Base-by-base conservation (phyloP, 192 early-diverging fungal species). In the Umbelopsis vinacea region DNA sequence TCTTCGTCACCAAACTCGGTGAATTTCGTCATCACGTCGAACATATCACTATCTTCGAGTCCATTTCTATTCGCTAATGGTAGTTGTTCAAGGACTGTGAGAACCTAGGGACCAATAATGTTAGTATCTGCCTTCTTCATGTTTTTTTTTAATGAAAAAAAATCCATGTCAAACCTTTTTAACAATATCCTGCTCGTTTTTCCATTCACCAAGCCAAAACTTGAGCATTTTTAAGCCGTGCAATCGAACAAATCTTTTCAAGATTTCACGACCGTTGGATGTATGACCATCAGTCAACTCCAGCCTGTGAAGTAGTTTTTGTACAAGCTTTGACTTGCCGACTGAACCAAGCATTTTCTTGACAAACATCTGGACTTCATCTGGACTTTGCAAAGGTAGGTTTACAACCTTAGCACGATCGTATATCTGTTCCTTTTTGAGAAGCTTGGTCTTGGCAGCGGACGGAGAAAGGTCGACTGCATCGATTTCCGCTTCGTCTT, bases 51-150 rank as follows among this genome's bases (percentile, higher is more conserved):
- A 48, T 94, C 95, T 37, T 92, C 88, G 22, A 97, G 86, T 4
- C 89, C 84, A 77, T 98, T 96, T 35, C 89, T 79, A 9, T 92
- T 90, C 8, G 91, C 75, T 12, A 96, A 86, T 11, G 96, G 96
- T 54, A 98, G 84, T 23, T 83, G 84, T 4, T 88, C 85, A 40
- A 98, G 74, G 14, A 95, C 89, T 9, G 23, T 46, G 1, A 81
- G 26, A 0, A 80, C 77, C 74, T 74, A 29, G 19, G 24, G 52
- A n/a, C 37, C 10, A 14, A 14, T 38, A 0, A 35, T 12, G 57
- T 63, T 35, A 63, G 57, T 29, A 29, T 19, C 17, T 11, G 17
- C 3, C 0, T n/a, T 69, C 23, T 38, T 10, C 48, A 7, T 2
- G n/a, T 22, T 43, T 43, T 43, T 0, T 43, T 43, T 43, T 40